Evolutionary conservation across 2,329 filamentous ascomycete genomes (phyloP), one percentile per base, ranked within the genome.

Genomic region (Monilinia fructigena): DNA sequence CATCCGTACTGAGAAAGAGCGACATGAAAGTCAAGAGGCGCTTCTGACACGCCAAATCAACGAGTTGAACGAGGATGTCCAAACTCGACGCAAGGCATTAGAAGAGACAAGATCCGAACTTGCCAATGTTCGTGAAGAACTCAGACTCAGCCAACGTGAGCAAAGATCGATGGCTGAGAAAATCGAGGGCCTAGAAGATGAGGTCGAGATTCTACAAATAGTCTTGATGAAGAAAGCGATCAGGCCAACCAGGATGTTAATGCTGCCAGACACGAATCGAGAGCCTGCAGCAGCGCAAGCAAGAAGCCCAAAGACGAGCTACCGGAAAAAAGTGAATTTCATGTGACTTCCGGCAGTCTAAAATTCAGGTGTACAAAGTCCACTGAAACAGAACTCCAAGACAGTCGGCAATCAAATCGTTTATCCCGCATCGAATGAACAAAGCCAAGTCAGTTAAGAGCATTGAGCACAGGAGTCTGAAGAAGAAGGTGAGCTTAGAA

Each of bases 31-130:
- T 65, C 90, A 94, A 72, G 89, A 94, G 74, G 85, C 85, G 14
- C 79, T 88, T 10, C 80, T 96, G 61, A 85, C 82, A 68, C 83
- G 85, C n/a, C 91, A 95, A 75, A 86, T 96, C 62, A 85, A 89
- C 56, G 88, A 89, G 61, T 81, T 95, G 12, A 88, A 90, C 73
- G 83, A 86, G 58, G 90, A 92, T 67, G 82, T 95, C 16, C 83
- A 89, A 66, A 81, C 85, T 38, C 86, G 89, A 69, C 86, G 90
- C 73, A 79, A 83, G n/a, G 81, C 86, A 54, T 77, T 92, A 7
- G 89, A 89, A 23, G 84, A 85, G 60, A 80, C 90, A 35, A 85
- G 88, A 63, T 83, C 82, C 63, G 89, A 93, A 72, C 78, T 93
- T 4, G 85, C 88, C 2, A 78, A 81, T 10, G 83, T 88, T 11